Evolutionary conservation across 2,329 filamentous ascomycete genomes (phyloP).

Genomic region (Hortaea werneckii): DNA sequence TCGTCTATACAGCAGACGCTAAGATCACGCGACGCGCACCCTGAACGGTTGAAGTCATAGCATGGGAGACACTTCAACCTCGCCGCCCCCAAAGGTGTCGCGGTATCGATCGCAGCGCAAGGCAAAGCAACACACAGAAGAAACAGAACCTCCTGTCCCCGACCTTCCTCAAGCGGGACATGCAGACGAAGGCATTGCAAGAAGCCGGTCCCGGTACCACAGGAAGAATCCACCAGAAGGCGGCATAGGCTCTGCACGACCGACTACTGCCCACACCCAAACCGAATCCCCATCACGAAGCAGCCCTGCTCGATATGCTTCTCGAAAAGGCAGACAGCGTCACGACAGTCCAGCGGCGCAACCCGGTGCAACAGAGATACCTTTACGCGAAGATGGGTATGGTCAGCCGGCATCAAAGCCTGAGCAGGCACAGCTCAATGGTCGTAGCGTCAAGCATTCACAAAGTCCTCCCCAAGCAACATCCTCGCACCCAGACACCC

Average conservation of each 20-base stretch:
- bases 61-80: constrained; percentile 8
- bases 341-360: too few relatives aligned
- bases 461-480: too few relatives aligned
- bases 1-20: too few relatives aligned
- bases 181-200: constrained; percentile 13
- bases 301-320: too few relatives aligned
- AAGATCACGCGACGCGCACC: too few relatives aligned
- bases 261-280: constrained; percentile 1
- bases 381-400: constrained; percentile 1
- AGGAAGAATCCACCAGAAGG: constrained; percentile 13
- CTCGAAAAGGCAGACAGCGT: too few relatives aligned
- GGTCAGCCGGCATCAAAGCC: constrained; percentile 42
- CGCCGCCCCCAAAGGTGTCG: constrained; percentile 38
- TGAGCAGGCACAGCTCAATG: constrained; percentile 57
- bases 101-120: too few relatives aligned
- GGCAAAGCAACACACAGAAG: constrained; percentile 18
- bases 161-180: constrained; percentile 4
- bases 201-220: constrained; percentile 23
- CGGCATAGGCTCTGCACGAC: neutral
- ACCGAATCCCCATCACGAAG: neutral
- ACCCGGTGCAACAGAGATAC: too few relatives aligned
- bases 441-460: too few relatives aligned
- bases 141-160: constrained; percentile 2
- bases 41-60: neutral
- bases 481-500: too few relatives aligned